Evolutionary conservation across 352 stramenopile species (phyloP), one percentile per base, ranked within the genome.

Genomic region (Phytophthora sp.): DNA sequence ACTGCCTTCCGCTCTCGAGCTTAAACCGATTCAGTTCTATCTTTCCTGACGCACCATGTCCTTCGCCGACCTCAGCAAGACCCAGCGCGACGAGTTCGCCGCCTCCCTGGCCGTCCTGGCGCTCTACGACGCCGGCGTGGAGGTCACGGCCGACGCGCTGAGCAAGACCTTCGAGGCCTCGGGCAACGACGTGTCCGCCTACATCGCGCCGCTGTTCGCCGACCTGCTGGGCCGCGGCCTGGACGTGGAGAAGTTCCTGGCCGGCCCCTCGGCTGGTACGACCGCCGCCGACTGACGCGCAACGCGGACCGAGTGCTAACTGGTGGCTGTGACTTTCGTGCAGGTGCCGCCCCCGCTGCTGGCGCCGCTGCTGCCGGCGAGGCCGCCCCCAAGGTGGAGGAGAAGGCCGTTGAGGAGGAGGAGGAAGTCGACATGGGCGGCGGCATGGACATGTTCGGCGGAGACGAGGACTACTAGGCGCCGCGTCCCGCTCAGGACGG

Each of bases 21-120:
- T 94, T 94, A 92, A 94, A 87, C 70, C 79, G 84, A 94, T 88
- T 94, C 84, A 94, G 84, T 86, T 86, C 69, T 74, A 66, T 74
- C 76, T 78, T 79, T 73, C 80, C 75, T 77, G 66, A 66, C 63
- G 66, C 74, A 88, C 72, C 81, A 94, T 92, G 83, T 86, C 81
- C 68, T 91, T 94, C 83, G 83, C 84, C 72, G 82, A 92, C 61
- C 74, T 94, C 46, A 90, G 74, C 75, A 82, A 79, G 62, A 80
- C 66, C 76, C 82, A 94, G 68, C 92, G 90, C 78, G 81, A 96
- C 68, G 87, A 96, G 69, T 79, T 92, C 54, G 87, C 82, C 68
- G 84, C 86, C 44, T 96, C 87, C 62, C 76, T 96, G 68, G 85
- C 87, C 57, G 72, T 95, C 37, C 81, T 96, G 51, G 84, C 87